These are phyloP conservation scores for Pseudocercospora fijiensis DNA, from an alignment of 2,329 filamentous ascomycete genomes.

Conservation along the genomic window DNA sequence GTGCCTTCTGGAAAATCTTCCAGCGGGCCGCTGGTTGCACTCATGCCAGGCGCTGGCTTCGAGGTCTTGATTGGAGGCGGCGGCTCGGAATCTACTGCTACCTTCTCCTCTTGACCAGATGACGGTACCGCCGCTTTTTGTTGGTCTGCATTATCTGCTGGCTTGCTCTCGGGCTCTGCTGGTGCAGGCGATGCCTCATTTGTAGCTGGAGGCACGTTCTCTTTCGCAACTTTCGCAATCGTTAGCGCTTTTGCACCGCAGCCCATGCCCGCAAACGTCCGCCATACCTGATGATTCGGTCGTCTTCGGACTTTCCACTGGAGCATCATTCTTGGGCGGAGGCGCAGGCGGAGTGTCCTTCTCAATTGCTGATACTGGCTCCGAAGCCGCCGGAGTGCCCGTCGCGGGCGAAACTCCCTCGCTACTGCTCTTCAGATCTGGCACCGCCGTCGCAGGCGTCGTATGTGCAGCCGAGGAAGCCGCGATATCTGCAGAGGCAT, in stretches of 20 bases:
- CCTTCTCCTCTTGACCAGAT: slow-evolving; percentile 12
- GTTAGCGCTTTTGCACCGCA: background rate
- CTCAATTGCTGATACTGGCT: slow-evolving; percentile 21
- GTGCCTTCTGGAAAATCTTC: slow-evolving; percentile 24
- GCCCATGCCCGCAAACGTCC: background rate
- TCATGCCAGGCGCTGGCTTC: slow-evolving; percentile 23
- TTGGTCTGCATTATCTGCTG: slow-evolving; percentile 2
- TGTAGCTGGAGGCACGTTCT: background rate
- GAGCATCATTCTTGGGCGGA: slow-evolving; percentile 23
- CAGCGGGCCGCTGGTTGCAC: slow-evolving; percentile 28
- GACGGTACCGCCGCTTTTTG: background rate
- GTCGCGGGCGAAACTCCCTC: slow-evolving; percentile 15
- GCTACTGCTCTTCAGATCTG: slow-evolving; percentile 9
- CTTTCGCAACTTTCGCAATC: background rate
- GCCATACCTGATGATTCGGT: background rate
- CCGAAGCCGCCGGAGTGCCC: slow-evolving; percentile 15
- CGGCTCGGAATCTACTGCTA: slow-evolving; percentile 12
- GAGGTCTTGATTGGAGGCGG: slow-evolving; percentile 8
- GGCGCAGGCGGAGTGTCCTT: slow-evolving; percentile 23
- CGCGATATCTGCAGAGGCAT: slow-evolving; percentile 2
- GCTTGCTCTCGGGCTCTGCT: slow-evolving; percentile 1
- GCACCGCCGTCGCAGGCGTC: slow-evolving; percentile 8
- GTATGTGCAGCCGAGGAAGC: background rate
- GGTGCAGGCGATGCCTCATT: slow-evolving; percentile 3
- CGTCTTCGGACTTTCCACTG: slow-evolving; percentile 7